phyloP scores from a whole-genome alignment of 495 filamentous ascomycete species.

The Hypoxylon perforatum region DNA sequence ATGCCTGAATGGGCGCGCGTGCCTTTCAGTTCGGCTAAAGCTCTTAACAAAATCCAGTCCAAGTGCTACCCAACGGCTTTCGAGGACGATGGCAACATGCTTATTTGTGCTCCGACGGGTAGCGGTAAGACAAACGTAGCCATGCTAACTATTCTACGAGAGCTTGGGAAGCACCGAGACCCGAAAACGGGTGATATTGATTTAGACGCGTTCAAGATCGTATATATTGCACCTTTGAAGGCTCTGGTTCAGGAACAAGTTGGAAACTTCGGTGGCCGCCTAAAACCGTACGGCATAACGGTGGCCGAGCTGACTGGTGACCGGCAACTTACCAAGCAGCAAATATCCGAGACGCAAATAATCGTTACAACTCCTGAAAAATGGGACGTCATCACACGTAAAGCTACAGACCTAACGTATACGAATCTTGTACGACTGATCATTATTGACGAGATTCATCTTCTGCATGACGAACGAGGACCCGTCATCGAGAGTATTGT shows the following conservation, averaged over 20 bases:
- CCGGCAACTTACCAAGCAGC: slow-evolving; percentile 97
- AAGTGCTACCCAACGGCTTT: slow-evolving; percentile 92
- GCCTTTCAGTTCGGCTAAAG: slow-evolving; percentile 79
- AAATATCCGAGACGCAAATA: slow-evolving; percentile 96
- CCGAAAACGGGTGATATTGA: slow-evolving; percentile 87
- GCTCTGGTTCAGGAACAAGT: slow-evolving; percentile 97
- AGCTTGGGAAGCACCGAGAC: slow-evolving; percentile 95
- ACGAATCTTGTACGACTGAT: slow-evolving; percentile 95
- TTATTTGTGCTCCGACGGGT: slow-evolving; percentile 96
- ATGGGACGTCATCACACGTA: slow-evolving; percentile 98
- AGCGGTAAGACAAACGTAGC: slow-evolving; percentile 99
- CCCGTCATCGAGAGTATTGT: slow-evolving; percentile 98
- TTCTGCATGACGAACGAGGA: slow-evolving; percentile 96
- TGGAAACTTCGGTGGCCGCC: slow-evolving; percentile 91
- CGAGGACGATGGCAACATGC: slow-evolving; percentile 94
- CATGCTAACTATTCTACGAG: slow-evolving; percentile 94
- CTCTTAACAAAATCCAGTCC: slow-evolving; percentile 95
- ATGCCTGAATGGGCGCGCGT: slow-evolving; percentile 91
- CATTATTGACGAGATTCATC: slow-evolving; percentile 97
- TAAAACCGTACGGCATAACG: slow-evolving; percentile 90
- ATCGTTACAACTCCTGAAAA: slow-evolving; percentile 99
- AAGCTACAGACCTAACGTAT: slow-evolving; percentile 96
- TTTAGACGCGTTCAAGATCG: slow-evolving; percentile 96
- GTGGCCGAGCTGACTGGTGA: slow-evolving; percentile 96
- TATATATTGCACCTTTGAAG: slow-evolving; percentile 94